Conservation (phyloP, 2,329 filamentous ascomycete genomes). For the Paracorniculantispora psalliotae region DNA sequence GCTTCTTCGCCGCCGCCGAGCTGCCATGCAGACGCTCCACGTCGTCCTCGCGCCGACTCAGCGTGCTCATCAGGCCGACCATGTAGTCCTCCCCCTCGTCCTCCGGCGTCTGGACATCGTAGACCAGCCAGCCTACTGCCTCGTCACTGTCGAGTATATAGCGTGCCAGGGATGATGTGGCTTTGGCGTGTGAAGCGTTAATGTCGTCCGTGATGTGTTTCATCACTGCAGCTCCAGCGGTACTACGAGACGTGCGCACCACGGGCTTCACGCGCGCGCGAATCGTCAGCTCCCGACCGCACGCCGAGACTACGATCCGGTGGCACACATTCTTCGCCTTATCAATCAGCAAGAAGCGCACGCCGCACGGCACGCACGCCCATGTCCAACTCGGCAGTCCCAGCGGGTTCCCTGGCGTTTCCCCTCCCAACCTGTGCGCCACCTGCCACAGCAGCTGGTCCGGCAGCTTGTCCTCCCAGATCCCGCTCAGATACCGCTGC, state of each 20-base stretch:
- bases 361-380: constrained; percentile 16
- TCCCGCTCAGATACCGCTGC: constrained; percentile 11
- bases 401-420: constrained; percentile 7
- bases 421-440: not conserved
- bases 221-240: not conserved
- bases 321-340: constrained; percentile 15
- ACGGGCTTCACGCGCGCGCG: not conserved
- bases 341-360: constrained; percentile 15
- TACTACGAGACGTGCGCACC: too few species aligned
- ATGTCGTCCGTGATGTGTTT: constrained; percentile 10
- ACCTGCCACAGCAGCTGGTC: constrained; percentile 19
- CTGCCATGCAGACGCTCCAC: constrained; percentile 10
- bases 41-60: constrained; percentile 13
- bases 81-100: not conserved
- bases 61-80: constrained; percentile 12
- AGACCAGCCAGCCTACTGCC: constrained; percentile 14
- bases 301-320: not conserved
- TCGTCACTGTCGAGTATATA: constrained; percentile 4
- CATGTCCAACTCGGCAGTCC: constrained; percentile 17
- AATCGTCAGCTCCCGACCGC: not conserved
- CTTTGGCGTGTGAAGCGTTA: constrained; percentile 12
- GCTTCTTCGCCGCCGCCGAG: not conserved
- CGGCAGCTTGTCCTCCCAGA: constrained; percentile 17
- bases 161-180: constrained; percentile 10
- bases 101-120: constrained; percentile 3